Evolutionary conservation across 352 stramenopile species (phyloP).

Genomic region (Pythium aphanidermatum): DNA sequence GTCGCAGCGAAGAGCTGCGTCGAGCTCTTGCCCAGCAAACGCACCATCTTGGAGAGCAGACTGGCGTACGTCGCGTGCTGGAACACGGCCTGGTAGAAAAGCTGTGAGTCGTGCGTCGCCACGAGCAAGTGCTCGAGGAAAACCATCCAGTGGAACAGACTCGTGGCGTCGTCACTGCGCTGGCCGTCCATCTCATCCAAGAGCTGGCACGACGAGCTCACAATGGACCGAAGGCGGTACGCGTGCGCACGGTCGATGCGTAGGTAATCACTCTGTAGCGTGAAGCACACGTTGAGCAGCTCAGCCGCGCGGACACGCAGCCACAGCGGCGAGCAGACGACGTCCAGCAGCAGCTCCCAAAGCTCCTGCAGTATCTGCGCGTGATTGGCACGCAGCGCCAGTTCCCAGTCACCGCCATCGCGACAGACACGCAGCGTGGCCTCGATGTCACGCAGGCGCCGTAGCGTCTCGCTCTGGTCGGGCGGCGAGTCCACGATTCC

Average conservation of each 20-base stretch:
- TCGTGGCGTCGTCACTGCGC: conserved; percentile 28
- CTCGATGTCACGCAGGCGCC: conserved; percentile 42
- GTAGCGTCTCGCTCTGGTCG: conserved; percentile 44
- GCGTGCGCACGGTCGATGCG: conserved; percentile 17
- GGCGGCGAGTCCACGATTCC: conserved; percentile 43
- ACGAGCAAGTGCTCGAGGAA: conserved; percentile 55
- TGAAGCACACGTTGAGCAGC: conserved; percentile 47
- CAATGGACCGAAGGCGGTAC: conserved; percentile 55
- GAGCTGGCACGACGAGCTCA: conserved; percentile 65
- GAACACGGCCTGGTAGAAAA: conserved; percentile 34
- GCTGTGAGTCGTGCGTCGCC: conserved; percentile 16
- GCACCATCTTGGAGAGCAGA: conserved; percentile 61
- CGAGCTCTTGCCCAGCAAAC: conserved; percentile 42
- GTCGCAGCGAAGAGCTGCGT: conserved; percentile 62
- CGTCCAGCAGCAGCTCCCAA: conserved; percentile 60
- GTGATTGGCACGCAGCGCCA: conserved; percentile 14
- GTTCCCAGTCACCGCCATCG: conserved; percentile 11
- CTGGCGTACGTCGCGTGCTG: conserved; percentile 47
- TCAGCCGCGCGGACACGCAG: conserved; percentile 53
- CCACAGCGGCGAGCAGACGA: conserved; percentile 59
- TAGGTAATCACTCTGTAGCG: conserved; percentile 19
- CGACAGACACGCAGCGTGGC: conserved; percentile 19
- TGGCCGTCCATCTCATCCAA: conserved; percentile 50
- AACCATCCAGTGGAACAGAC: conserved; percentile 54
- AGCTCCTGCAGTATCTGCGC: conserved; percentile 33